These are phyloP conservation scores for Clitoria ternatea DNA, from an alignment of 306 rosid species.

Conservation along the genomic window DNA sequence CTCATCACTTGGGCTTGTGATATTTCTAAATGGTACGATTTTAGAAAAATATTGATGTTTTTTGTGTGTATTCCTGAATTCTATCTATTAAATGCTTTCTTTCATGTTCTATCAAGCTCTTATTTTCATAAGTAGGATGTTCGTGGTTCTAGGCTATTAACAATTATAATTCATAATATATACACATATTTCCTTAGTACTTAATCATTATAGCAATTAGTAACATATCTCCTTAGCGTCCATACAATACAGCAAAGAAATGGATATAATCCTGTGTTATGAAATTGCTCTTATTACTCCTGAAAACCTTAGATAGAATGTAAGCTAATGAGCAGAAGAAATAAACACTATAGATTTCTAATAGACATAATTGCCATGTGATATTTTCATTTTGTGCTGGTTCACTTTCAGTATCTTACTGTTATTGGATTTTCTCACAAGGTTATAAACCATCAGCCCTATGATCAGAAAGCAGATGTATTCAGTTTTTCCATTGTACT, in stretches of 20 bases:
- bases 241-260: not conserved
- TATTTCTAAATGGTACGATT: not conserved
- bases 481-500: slow-evolving; percentile 96
- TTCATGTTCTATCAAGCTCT: not conserved
- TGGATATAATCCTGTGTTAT: not conserved
- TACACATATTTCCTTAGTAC: no score
- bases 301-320: not conserved
- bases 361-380: not conserved
- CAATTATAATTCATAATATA: no score
- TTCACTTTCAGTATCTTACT: slow-evolving; percentile 28
- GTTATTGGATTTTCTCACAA: slow-evolving; percentile 35
- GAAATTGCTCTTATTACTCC: not conserved
- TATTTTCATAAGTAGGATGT: not conserved
- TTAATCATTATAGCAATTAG: no score
- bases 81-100: not conserved
- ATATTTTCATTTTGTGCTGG: slow-evolving; percentile 6
- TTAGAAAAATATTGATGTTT: not conserved
- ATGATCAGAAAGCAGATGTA: slow-evolving; percentile 94
- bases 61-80: not conserved
- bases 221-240: not conserved
- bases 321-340: not conserved
- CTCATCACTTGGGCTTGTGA: not conserved
- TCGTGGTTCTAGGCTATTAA: not conserved
- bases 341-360: not conserved
- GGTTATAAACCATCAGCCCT: slow-evolving; percentile 98